Evolutionary conservation across 495 filamentous ascomycete genomes (phyloP), one percentile per base, ranked within the genome.

Genomic region (Daldinia concentrica): DNA sequence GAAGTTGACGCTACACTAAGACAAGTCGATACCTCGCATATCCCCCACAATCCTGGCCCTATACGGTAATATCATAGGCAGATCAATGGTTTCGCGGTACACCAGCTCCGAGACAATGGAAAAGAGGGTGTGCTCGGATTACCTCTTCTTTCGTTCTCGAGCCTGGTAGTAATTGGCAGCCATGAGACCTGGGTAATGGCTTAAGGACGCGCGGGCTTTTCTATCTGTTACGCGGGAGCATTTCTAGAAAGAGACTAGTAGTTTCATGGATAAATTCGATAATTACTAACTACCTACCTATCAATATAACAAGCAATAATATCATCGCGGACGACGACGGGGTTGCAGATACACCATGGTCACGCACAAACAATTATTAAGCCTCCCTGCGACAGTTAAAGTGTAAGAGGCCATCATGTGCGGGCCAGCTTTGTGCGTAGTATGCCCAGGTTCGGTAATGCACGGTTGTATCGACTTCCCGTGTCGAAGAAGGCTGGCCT

Each of bases 201-300:
- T 58, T 57, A 54, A 57, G 64, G 61, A 52, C 19, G 43, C 32
- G 26, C 48, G n/a, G 45, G 51, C 32, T 29, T 60, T 36, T 69
- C 71, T 65, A 68, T 62, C 62, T 66, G 66, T 27, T 73, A 73
- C 70, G 36, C 56, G 61, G 55, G 24, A 22, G 34, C 56, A 24
- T 62, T 48, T 19, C 70, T 65, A 15, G 50, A 73, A 72, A 29
- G 50, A 58, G 70, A 65, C 65, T 68, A 73, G 65, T 32, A 30
- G 56, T 64, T 45, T 68, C 69, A 61, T 72, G 64, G 70, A 68
- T 73, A 73, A 65, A 73, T 69, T 69, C 64, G 48, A 68, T 50
- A 64, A 34, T 50, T 39, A 36, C 51, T 24, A 52, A 36, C 34
- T 36, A 36, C 34, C 29, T 30, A n/a, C 59, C 48, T 24, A 26